Conservation (phyloP, 768 basidiomycete genomes). For the Xerocomellus intermedius region DNA sequence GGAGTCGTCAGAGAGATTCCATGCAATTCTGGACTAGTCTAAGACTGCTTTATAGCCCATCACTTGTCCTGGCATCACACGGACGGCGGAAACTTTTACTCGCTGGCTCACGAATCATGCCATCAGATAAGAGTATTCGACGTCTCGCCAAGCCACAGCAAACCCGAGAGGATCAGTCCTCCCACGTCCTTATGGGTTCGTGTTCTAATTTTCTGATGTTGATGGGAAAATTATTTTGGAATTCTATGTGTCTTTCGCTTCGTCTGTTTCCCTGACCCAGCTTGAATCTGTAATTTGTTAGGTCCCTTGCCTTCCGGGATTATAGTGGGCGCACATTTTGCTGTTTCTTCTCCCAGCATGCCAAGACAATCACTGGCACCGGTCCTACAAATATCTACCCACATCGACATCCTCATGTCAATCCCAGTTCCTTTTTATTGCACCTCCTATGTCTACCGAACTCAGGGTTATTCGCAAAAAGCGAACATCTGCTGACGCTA, state of each 20-base stretch:
- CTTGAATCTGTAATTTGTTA: conserved; percentile 4
- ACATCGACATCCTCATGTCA: conserved; percentile 1
- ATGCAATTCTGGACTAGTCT: neutral
- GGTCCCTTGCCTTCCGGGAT: conserved; percentile 15
- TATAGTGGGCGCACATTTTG: conserved; percentile 2
- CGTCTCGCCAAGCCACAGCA: conserved; percentile 8
- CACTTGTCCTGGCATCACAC: conserved; percentile 1
- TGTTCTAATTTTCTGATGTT: conserved; percentile 17
- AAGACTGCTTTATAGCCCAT: neutral
- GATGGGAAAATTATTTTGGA: conserved; percentile 18
- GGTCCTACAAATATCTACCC: conserved; percentile 29
- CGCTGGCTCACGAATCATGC: neutral
- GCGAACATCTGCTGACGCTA: conserved; percentile 24
- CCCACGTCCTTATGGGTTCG: conserved; percentile 23
- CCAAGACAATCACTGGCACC: conserved; percentile 21
- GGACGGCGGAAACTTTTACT: neutral
- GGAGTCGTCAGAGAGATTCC: neutral
- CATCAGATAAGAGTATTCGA: conserved; percentile 7
- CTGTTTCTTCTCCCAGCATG: conserved; percentile 5
- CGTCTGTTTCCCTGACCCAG: conserved; percentile 9
- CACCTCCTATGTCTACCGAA: conserved; percentile 28
- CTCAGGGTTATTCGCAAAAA: conserved; percentile 29
- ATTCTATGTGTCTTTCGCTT: conserved; percentile 10
- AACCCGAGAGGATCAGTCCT: conserved; percentile 7
- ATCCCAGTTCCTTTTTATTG: conserved; percentile 1